Conservation (phyloP, 2,329 filamentous ascomycete genomes). For the Fusarium penzigii region DNA sequence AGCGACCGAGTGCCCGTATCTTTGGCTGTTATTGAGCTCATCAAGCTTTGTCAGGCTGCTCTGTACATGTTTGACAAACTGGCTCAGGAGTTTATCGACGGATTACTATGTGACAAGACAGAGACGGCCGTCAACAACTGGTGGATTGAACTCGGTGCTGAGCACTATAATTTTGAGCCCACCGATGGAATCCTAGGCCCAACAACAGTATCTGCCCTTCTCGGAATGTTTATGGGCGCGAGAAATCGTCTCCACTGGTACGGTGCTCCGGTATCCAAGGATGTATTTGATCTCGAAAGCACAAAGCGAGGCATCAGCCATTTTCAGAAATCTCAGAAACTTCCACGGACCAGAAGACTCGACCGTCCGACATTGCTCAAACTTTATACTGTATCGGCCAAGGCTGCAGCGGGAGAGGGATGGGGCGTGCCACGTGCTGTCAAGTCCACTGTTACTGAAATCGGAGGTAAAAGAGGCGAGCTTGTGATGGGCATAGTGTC, state of each 20-base stretch:
- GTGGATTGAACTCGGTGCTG: conserved; percentile 92
- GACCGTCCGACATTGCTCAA: conserved; percentile 82
- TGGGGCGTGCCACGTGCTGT: conserved; percentile 94
- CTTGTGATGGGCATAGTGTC: conserved; percentile 95
- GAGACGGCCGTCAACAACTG: conserved; percentile 89
- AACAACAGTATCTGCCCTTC: conserved; percentile 82
- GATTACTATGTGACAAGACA: conserved; percentile 88
- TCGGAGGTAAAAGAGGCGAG: conserved; percentile 91
- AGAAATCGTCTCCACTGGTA: conserved; percentile 85
- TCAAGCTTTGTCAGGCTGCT: conserved; percentile 89
- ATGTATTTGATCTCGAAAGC: conserved; percentile 82
- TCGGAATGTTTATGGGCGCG: conserved; percentile 87
- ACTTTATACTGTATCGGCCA: conserved; percentile 82
- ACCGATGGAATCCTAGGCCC: conserved; percentile 91
- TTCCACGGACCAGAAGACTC: conserved; percentile 75
- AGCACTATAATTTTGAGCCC: conserved; percentile 90
- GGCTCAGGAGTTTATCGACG: conserved; percentile 86
- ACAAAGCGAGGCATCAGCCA: conserved; percentile 82
- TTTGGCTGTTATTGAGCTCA: conserved; percentile 79
- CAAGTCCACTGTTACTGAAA: conserved; percentile 91
- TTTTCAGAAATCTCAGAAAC: conserved; percentile 87
- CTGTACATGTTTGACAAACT: conserved; percentile 86
- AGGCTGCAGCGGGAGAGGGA: conserved; percentile 83
- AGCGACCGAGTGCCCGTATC: conserved; percentile 80
- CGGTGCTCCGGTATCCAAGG: conserved; percentile 82